Conservation (phyloP, 140 eudicot species). For the Eryngium alpinum region DNA sequence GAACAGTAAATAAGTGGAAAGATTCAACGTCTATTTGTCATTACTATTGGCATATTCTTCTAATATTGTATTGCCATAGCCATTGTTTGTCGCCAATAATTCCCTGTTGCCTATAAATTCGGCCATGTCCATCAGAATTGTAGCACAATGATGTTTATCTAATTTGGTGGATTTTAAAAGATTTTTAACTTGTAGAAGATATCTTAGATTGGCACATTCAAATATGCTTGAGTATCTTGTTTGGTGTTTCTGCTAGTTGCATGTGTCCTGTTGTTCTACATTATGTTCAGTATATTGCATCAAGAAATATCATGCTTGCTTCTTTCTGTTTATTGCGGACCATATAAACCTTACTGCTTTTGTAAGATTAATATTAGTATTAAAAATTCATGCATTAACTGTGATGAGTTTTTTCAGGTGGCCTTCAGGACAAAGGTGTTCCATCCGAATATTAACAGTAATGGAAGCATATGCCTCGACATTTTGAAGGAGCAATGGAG, state of each 20-base stretch:
- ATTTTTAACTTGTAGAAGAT: no score
- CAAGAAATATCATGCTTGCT: background rate
- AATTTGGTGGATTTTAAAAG: no score
- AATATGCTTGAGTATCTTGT: no score
- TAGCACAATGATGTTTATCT: no score
- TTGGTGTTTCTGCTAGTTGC: background rate
- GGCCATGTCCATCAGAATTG: no score
- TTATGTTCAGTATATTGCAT: background rate
- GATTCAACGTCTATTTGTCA: no score
- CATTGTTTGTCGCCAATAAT: no score
- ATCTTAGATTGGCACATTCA: no score
- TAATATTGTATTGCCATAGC: no score
- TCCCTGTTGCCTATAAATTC: no score
- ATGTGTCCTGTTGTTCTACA: background rate
- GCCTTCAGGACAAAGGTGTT: conserved; percentile 26
- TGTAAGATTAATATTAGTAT: background rate
- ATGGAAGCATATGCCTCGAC: conserved; percentile 26
- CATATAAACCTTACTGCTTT: background rate
- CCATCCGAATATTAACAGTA: conserved; percentile 24
- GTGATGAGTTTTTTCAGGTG: conserved; percentile 14
- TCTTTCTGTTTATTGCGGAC: background rate
- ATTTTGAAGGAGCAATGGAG: conserved; percentile 26
- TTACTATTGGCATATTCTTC: no score
- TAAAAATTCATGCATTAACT: background rate
- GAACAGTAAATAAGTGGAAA: no score